These are phyloP conservation scores for Gynochthodes officinalis DNA, from an alignment of 257 asterid species.

Conservation along the genomic window DNA sequence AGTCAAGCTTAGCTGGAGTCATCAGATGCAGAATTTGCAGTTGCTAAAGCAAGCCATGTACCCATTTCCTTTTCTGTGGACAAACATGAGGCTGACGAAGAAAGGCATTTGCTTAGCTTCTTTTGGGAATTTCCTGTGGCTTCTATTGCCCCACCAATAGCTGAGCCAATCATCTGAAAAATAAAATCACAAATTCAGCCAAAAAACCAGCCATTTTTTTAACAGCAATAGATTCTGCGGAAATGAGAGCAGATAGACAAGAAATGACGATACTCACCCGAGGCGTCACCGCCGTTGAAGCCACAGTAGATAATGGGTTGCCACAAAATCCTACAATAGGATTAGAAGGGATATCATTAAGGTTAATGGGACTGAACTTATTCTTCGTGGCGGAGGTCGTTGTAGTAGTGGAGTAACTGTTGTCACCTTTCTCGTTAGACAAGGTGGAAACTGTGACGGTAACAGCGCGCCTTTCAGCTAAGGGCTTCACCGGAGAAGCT, in stretches of 20 bases:
- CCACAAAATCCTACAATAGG: constrained; percentile 17
- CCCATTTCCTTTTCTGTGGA: constrained; percentile 33
- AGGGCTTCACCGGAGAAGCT: constrained; percentile 70
- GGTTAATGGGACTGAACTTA: constrained; percentile 36
- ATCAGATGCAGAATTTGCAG: constrained; percentile 44
- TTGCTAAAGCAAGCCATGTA: constrained; percentile 65
- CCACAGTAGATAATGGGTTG: constrained; percentile 23
- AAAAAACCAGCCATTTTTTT: not conserved
- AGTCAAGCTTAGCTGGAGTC: constrained; percentile 39
- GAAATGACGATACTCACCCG: constrained; percentile 30
- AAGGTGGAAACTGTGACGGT: constrained; percentile 53
- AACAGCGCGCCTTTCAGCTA: constrained; percentile 74
- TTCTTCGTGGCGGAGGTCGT: constrained; percentile 17
- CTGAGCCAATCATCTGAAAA: constrained; percentile 14
- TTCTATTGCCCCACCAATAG: constrained; percentile 14
- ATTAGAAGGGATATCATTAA: constrained; percentile 42
- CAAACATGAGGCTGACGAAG: constrained; percentile 41
- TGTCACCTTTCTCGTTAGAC: constrained; percentile 38
- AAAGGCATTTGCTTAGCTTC: constrained; percentile 30
- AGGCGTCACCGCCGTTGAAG: constrained; percentile 35
- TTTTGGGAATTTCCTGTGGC: constrained; percentile 14
- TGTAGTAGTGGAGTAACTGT: constrained; percentile 25
- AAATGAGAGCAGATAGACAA: not conserved
- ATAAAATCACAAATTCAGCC: not conserved
- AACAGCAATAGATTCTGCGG: no score